A percentile compares a stretch with the other conserved stretches of the same genome.
phyloP scores from a whole-genome alignment of 371 early-diverging fungal genomes.

The Neoconidiobolus thromboides region DNA sequence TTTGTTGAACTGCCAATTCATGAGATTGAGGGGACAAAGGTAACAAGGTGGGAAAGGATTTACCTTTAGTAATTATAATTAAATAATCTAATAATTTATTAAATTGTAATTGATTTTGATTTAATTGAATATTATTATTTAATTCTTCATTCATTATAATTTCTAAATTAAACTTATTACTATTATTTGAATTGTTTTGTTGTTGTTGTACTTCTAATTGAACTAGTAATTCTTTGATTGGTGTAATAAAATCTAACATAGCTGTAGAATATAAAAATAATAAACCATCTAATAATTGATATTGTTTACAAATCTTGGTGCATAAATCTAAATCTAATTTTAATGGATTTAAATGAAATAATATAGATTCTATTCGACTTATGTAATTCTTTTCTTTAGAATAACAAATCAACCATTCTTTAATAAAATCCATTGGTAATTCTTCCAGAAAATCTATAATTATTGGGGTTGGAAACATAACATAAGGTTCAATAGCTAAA shows the following conservation, averaged over 20 bases:
- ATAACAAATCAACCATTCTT: background rate
- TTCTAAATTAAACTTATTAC: no score
- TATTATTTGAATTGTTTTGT: no score
- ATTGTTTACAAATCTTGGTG: background rate
- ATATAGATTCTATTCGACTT: background rate
- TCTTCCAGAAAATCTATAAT: background rate
- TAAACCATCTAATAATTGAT: background rate
- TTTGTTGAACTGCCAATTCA: no score
- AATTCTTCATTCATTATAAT: no score
- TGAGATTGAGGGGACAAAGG: background rate
- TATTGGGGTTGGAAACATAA: background rate
- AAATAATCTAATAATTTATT: background rate
- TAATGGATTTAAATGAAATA: background rate
- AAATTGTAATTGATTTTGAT: no score
- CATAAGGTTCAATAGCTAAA: background rate
- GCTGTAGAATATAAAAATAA: constrained; percentile 1
- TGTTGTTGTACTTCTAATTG: no score
- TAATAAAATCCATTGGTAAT: background rate
- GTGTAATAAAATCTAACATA: background rate
- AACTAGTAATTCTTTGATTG: background rate
- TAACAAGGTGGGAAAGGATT: background rate
- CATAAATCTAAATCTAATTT: background rate
- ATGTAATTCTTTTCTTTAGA: background rate
- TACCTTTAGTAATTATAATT: background rate
- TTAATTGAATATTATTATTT: no score